These are phyloP conservation scores for Leccinum aurantiacum DNA, from an alignment of 768 basidiomycete species.

Conservation along the genomic window DNA sequence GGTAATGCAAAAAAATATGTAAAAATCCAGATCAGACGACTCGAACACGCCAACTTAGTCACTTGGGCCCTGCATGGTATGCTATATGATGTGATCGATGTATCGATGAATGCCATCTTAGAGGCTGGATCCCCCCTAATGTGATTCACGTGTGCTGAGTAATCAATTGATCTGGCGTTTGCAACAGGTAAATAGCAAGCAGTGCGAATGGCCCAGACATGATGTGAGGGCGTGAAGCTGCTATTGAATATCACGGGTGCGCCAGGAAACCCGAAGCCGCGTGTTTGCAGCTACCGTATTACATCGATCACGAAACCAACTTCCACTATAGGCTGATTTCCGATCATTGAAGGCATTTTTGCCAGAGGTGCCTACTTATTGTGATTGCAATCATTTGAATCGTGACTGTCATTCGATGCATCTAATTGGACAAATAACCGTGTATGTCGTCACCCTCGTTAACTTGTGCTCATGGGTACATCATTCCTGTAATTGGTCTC, in stretches of 20 bases:
- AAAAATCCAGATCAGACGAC: background rate
- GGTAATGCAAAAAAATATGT: background rate
- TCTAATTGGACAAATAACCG: background rate
- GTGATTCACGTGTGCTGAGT: background rate
- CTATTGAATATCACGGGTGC: background rate
- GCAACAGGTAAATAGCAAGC: background rate
- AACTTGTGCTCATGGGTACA: background rate
- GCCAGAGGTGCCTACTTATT: background rate
- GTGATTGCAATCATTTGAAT: background rate
- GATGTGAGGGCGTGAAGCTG: background rate
- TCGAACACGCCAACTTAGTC: background rate
- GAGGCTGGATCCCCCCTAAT: background rate
- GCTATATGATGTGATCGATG: no score
- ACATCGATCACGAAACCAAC: background rate
- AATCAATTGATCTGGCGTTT: background rate
- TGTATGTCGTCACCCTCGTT: background rate
- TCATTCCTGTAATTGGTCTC: slow-evolving; percentile 5
- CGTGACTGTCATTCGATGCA: background rate
- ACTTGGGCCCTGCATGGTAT: background rate
- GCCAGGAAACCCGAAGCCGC: background rate
- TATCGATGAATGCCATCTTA: background rate
- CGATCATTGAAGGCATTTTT: background rate
- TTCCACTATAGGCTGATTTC: background rate
- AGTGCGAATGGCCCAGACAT: background rate
- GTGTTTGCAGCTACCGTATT: background rate